Conservation (phyloP, 306 rosid genomes). For the Senna siamea region DNA sequence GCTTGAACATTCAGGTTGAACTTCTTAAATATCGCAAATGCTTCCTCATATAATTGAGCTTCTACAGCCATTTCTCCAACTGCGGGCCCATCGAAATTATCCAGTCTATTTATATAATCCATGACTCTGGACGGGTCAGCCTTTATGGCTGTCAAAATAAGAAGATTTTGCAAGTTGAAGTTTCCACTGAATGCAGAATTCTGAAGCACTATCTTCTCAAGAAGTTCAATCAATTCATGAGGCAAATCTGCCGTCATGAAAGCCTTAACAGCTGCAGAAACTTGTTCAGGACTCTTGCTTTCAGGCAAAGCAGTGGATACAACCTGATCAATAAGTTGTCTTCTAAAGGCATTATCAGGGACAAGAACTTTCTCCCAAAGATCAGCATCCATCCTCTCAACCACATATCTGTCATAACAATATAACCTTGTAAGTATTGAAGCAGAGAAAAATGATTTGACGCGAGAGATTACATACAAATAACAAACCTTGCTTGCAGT, state of each 20-base stretch:
- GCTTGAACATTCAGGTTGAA: constrained; percentile 98
- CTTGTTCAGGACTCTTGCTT: constrained; percentile 99
- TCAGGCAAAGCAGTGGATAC: constrained; percentile 99
- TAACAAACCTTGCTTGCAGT: constrained; percentile 94
- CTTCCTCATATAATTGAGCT: constrained; percentile 93
- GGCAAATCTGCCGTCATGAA: constrained; percentile 99
- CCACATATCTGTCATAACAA: constrained; percentile 80
- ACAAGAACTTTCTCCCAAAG: constrained; percentile 92
- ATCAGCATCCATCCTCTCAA: constrained; percentile 96
- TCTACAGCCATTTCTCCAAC: constrained; percentile 99
- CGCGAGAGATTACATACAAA: constrained; percentile 26
- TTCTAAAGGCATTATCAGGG: constrained; percentile 89
- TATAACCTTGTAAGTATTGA: constrained; percentile 39
- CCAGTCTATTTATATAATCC: constrained; percentile 95
- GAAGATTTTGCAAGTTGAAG: constrained; percentile 94
- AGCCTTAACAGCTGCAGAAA: constrained; percentile 98
- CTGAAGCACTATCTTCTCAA: constrained; percentile 98
- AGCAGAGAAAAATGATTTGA: constrained; percentile 7
- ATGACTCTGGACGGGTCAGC: constrained; percentile 99
- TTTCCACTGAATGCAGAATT: constrained; percentile 99
- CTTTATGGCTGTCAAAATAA: constrained; percentile 94
- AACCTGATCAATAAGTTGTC: constrained; percentile 99
- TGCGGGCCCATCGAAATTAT: constrained; percentile 98
- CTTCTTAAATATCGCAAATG: constrained; percentile 94
- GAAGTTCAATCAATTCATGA: constrained; percentile 99